Evolutionary conservation across 2,329 filamentous ascomycete genomes (phyloP), one percentile per base, ranked within the genome.

Genomic region (Scopulariopsis brevicaulis): DNA sequence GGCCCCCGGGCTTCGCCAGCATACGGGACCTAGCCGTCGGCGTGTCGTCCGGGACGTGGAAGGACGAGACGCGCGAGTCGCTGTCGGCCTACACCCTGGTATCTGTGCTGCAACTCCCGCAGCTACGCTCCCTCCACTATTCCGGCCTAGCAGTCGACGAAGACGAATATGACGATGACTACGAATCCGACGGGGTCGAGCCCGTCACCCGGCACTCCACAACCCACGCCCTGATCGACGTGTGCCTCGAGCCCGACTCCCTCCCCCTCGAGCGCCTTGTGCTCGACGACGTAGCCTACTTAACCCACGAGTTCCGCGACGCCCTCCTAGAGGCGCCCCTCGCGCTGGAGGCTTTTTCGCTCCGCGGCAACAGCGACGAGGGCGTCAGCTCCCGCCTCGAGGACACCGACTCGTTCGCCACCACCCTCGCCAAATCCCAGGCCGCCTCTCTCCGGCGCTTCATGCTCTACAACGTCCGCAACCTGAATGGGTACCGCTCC

Each of bases 21-120:
- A 35, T 60, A 8, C 37, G n/a, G 11, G 48, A 48, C 11, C 32
- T 57, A 11, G 55, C 52, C 32, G n/a, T 59, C 24, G 55, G 55
- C 40, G 46, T 50, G 14, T 1, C 20, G n/a, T 50, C 46, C 20
- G 46, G 46, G 8, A 50, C 20, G 24, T 50, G 46, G 46, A 22
- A n/a, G n/a, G 46, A 50, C 20, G 11, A 20, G 22, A 10, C 11
- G 11, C 12, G 46, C 20, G 20, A 11, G 5, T 1, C n/a, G n/a
- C 4, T 22, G 20, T 50, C n/a, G 11, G 20, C 46, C 46, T 22
- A 24, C 5, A 12, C 46, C 6, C 46, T 24, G 1, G 20, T 14
- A 7, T 11, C 46, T 6, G 22, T 50, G n/a, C 46, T 24, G 6
- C 20, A 24, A 5, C 46, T 50, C 8, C 46, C 20, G 4, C 20